These are phyloP conservation scores for Diaporthe longicolla DNA, from an alignment of 2,329 filamentous ascomycete species.

Conservation along the genomic window DNA sequence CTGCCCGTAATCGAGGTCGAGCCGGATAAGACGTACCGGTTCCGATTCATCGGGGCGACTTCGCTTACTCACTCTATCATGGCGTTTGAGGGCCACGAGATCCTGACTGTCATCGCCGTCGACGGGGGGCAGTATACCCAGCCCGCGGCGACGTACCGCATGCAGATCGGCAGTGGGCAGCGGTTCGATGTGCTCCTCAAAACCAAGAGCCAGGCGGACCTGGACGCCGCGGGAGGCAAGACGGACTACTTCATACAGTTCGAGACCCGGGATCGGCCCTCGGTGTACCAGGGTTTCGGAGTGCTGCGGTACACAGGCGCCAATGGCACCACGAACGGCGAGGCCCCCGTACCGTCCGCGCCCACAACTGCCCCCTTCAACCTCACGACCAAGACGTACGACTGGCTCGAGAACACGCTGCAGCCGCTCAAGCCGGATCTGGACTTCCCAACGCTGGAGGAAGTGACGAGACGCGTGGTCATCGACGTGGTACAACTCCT, in stretches of 20 bases:
- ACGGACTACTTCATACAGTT: slow-evolving; percentile 60
- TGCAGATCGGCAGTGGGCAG: slow-evolving; percentile 72
- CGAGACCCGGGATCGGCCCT: slow-evolving; percentile 63
- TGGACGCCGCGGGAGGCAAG: slow-evolving; percentile 53
- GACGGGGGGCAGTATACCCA: slow-evolving; percentile 70
- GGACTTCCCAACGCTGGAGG: slow-evolving; percentile 56
- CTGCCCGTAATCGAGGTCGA: slow-evolving; percentile 70
- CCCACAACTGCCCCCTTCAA: slow-evolving; percentile 51
- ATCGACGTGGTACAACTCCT: slow-evolving; percentile 60
- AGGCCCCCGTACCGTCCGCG: slow-evolving; percentile 42
- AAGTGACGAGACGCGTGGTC: slow-evolving; percentile 65
- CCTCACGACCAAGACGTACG: slow-evolving; percentile 52
- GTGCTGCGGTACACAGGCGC: slow-evolving; percentile 59
- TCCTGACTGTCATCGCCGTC: slow-evolving; percentile 71
- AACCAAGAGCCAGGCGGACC: slow-evolving; percentile 63
- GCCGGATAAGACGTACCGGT: slow-evolving; percentile 71
- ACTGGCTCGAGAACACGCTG: slow-evolving; percentile 65
- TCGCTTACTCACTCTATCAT: slow-evolving; percentile 68
- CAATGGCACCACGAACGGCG: slow-evolving; percentile 42
- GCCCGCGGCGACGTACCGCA: slow-evolving; percentile 59
- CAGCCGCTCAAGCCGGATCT: slow-evolving; percentile 51
- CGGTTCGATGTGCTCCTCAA: slow-evolving; percentile 71
- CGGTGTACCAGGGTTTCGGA: slow-evolving; percentile 61
- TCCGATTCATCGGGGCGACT: slow-evolving; percentile 71
- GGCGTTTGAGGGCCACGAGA: slow-evolving; percentile 69